Percentiles rank a stretch among this genome's conserved stretches.
Conservation (phyloP, 2,329 filamentous ascomycete genomes). For the Aquanectria penicillioides region DNA sequence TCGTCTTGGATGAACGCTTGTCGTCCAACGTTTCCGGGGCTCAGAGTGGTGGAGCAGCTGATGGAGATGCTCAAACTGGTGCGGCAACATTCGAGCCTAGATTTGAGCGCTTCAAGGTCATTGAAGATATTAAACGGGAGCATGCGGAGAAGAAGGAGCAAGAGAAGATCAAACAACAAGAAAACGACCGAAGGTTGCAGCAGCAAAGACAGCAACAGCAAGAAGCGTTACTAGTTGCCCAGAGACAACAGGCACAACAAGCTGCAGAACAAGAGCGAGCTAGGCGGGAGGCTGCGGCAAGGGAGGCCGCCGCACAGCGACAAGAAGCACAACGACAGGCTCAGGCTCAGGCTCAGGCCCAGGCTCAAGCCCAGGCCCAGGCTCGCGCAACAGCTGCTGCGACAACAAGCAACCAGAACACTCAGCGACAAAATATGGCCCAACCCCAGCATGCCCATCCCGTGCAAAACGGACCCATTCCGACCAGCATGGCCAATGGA, state of each 20-base stretch:
- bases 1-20: slow-evolving; percentile 87
- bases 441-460: slow-evolving; percentile 49
- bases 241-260: slow-evolving; percentile 53
- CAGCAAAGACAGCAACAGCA: slow-evolving; percentile 55
- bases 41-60: slow-evolving; percentile 67
- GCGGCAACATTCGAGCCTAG: slow-evolving; percentile 81
- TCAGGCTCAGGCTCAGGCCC: slow-evolving; percentile 47
- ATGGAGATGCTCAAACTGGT: slow-evolving; percentile 77
- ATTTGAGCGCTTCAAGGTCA: slow-evolving; percentile 91
- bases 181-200: slow-evolving; percentile 65
- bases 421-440: slow-evolving; percentile 37
- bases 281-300: slow-evolving; percentile 48
- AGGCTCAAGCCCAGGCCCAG: slow-evolving; percentile 50
- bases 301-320: slow-evolving; percentile 49
- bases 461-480: slow-evolving; percentile 45
- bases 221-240: slow-evolving; percentile 56
- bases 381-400: slow-evolving; percentile 43
- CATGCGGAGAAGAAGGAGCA: slow-evolving; percentile 81
- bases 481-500: slow-evolving; percentile 52
- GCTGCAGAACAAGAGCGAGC: slow-evolving; percentile 53
- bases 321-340: too few relatives aligned
- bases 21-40: slow-evolving; percentile 67
- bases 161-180: slow-evolving; percentile 75
- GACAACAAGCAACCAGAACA: slow-evolving; percentile 40
- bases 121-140: slow-evolving; percentile 84